Evolutionary conservation across 495 filamentous ascomycete species (phyloP), one percentile per base, ranked within the genome.

Genomic region (Thermothielavioides terrestris): DNA sequence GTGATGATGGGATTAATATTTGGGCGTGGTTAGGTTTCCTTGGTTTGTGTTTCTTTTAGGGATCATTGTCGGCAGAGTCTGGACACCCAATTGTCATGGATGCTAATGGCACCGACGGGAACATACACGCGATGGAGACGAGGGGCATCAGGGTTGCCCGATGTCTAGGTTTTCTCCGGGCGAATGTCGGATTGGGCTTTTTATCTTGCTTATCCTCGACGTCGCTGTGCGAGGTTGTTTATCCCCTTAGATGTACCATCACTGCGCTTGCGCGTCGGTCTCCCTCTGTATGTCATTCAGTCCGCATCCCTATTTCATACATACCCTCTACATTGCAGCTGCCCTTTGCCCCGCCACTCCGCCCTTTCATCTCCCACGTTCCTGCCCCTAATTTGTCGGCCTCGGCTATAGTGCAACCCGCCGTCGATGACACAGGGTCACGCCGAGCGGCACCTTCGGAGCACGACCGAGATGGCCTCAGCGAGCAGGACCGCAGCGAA

Each of bases 1-100:
- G 26, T 45, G 42, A 51, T 34, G 42, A 42, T 26, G 42, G 35
- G 41, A 34, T 28, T 49, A 54, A 49, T 47, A 41, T 12, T 17
- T 36, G 46, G n/a, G 52, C 35, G 41, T 46, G 36, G 25, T 15
- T 54, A 31, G 12, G 31, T 12, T 22, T 43, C n/a, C n/a, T 30
- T 6, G 25, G 23, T 40, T 53, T 26, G 32, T 26, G 27, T 32
- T 40, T 41, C 31, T 18, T 34, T 37, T 11, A 17, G 40, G 41
- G 6, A 41, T 23, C 17, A 31, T 38, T 3, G 48, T 53, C 8
- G 41, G 37, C 25, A 37, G 43, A 37, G n/a, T 49, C 37, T 35
- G 25, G 42, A 32, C 45, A 48, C 28, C 43, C 38, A 26, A 6
- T 42, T 21, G 31, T 26, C n/a, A 38, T 41, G 46, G 26, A 26